Conservation (phyloP, 345 rosid genomes). For the Citrus mangshanensis region DNA sequence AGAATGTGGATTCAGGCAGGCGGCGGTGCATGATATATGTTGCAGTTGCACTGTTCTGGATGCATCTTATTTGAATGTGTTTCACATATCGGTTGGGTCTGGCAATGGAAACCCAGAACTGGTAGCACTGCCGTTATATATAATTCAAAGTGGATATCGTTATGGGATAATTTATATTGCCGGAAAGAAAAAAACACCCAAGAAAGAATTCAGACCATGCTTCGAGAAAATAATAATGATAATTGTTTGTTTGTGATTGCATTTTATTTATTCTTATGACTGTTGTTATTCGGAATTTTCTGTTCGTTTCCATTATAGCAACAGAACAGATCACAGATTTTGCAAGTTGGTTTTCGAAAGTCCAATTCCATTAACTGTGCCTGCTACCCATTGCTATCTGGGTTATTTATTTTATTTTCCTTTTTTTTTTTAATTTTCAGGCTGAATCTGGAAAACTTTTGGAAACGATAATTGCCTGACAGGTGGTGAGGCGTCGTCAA, state of each 20-base stretch:
- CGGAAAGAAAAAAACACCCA: no score
- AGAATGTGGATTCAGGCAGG: not conserved
- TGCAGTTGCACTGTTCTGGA: not conserved
- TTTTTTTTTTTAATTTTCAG: not conserved
- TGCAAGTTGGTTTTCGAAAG: not conserved
- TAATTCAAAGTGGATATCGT: no score
- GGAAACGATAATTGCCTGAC: not conserved
- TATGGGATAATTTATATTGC: no score
- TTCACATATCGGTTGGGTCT: not conserved
- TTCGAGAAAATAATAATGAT: no score
- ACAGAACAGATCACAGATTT: no score
- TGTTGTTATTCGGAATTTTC: no score
- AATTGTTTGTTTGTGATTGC: no score
- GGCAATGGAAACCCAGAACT: no score
- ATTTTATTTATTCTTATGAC: no score
- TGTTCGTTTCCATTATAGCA: no score
- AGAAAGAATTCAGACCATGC: no score
- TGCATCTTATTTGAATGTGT: not conserved
- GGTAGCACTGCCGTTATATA: no score
- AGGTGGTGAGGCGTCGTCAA: not conserved
- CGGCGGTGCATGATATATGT: not conserved
- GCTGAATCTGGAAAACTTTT: not conserved
- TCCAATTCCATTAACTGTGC: not conserved
- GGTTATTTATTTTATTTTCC: not conserved
- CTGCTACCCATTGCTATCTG: not conserved